Percentiles rank a stretch among this genome's conserved stretches.
Conservation (phyloP, 192 early-diverging fungal species). For the Backusella circina region DNA sequence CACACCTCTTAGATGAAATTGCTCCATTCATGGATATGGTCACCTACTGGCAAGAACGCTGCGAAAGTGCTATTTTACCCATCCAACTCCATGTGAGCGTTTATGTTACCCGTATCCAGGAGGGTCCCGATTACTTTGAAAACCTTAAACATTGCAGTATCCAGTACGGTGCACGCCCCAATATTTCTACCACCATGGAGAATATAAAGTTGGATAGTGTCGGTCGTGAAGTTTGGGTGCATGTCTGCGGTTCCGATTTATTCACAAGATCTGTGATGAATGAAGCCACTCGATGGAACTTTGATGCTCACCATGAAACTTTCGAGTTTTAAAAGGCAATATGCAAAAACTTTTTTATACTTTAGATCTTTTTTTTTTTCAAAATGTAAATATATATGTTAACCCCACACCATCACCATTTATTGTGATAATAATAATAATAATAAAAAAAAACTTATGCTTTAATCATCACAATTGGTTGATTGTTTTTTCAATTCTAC, state of each 20-base stretch:
- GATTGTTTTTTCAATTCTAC: too few species aligned
- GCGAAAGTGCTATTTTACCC: constrained; percentile 5
- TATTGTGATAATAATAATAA: not conserved
- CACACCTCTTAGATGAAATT: constrained; percentile 19
- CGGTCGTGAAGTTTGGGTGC: constrained; percentile 27
- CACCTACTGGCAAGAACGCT: constrained; percentile 18
- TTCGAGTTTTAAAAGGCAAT: constrained; percentile 35
- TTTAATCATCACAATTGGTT: not conserved
- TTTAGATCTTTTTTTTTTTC: not conserved
- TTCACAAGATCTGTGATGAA: constrained; percentile 33
- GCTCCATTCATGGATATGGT: constrained; percentile 16
- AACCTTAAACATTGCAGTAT: not conserved
- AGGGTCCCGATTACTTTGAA: constrained; percentile 6
- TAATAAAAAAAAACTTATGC: not conserved
- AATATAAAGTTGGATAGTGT: constrained; percentile 12
- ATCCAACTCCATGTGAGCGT: constrained; percentile 17
- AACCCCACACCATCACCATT: too few species aligned
- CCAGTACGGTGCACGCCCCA: constrained; percentile 20
- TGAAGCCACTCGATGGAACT: constrained; percentile 20
- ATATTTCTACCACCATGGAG: constrained; percentile 21
- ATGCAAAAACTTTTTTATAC: not conserved
- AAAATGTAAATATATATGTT: constrained; percentile 2
- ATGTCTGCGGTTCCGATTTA: constrained; percentile 32
- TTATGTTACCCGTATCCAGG: constrained; percentile 21
- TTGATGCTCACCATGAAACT: constrained; percentile 35